These are phyloP conservation scores for Atkinsonella texensis DNA, from an alignment of 2,329 filamentous ascomycete genomes.

Conservation along the genomic window DNA sequence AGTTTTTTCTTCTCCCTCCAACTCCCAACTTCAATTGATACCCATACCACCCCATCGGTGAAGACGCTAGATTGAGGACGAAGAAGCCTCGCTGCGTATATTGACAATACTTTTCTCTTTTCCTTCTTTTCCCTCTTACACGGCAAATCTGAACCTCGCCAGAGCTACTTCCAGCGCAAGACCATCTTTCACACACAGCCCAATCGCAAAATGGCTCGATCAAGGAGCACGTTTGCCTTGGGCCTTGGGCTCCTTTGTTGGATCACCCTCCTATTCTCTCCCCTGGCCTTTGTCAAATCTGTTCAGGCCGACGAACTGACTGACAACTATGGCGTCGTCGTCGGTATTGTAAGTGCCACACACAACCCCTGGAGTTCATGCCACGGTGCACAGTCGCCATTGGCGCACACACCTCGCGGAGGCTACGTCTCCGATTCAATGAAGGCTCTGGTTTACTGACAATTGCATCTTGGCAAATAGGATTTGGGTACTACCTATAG, in stretches of 20 bases:
- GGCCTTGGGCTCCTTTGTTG: conserved; percentile 85
- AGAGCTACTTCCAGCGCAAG: conserved; percentile 6
- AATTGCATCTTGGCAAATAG: conserved; percentile 17
- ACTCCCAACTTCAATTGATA: conserved; percentile 17
- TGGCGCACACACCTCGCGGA: neutral
- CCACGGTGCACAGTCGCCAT: neutral
- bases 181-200: conserved; percentile 12
- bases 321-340: conserved; percentile 76
- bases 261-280: conserved; percentile 78
- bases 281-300: conserved; percentile 72
- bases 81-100: conserved; percentile 16
- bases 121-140: conserved; percentile 12
- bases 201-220: conserved; percentile 36
- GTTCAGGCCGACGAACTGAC: conserved; percentile 56
- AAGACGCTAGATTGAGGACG: conserved; percentile 20
- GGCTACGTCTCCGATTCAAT: neutral
- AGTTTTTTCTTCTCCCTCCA: conserved; percentile 10
- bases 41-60: conserved; percentile 14
- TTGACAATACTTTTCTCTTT: conserved; percentile 13
- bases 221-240: conserved; percentile 59
- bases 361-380: neutral
- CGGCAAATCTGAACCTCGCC: conserved; percentile 10
- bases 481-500: conserved; percentile 82
- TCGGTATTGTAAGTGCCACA: conserved; percentile 64
- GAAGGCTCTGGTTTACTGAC: neutral